A percentile compares a stretch with the other conserved stretches of the same genome.
phyloP scores from a whole-genome alignment of 176 grass and related monocot species.

The Rhipidocladum racemiflorum region DNA sequence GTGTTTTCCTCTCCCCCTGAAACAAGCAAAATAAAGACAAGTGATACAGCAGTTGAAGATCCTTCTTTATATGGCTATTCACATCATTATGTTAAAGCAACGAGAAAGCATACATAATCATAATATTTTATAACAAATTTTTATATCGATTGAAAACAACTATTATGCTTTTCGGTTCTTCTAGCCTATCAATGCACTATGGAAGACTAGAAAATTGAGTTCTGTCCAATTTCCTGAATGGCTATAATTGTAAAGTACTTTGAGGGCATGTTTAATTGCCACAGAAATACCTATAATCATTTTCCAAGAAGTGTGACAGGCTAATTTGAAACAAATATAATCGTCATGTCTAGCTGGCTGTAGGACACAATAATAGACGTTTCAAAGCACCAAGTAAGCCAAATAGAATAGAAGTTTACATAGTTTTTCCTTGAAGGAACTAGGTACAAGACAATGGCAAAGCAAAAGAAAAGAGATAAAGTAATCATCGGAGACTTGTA shows the following conservation, averaged over 20 bases:
- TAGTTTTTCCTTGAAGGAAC: neutral
- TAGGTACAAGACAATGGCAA: neutral
- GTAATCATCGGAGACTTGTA: neutral
- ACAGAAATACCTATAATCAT: neutral
- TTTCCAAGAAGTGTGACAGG: neutral
- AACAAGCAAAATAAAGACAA: slow-evolving; percentile 3
- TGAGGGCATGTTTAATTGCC: neutral
- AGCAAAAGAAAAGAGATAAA: neutral
- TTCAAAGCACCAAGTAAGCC: neutral
- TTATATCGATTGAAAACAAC: neutral
- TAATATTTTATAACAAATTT: neutral
- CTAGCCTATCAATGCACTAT: neutral
- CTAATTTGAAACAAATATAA: neutral
- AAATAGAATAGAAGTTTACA: neutral
- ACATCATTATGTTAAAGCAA: slow-evolving; percentile 1
- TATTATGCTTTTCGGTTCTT: neutral
- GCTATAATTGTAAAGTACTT: neutral
- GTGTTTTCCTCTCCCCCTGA: slow-evolving; percentile 86
- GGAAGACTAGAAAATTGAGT: neutral
- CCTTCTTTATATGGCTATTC: neutral
- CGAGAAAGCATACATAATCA: neutral
- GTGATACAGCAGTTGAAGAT: neutral
- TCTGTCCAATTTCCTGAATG: neutral
- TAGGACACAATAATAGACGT: neutral
- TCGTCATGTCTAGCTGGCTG: neutral